These are phyloP conservation scores for Schoenoplectus triqueter DNA, from an alignment of 202 grass and related monocot genomes.

Conservation along the genomic window DNA sequence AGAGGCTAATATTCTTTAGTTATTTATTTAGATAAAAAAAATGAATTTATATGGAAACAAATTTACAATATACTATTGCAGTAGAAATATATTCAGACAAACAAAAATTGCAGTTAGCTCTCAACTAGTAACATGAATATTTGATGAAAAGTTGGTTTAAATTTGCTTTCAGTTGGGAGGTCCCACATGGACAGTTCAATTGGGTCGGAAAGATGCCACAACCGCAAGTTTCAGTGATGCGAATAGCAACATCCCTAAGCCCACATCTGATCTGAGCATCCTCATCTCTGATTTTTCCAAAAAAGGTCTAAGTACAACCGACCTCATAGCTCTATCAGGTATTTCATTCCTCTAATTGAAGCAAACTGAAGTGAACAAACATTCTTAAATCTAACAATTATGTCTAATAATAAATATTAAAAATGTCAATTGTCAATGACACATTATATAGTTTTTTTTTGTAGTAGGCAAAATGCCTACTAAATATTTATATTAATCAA, in stretches of 20 bases:
- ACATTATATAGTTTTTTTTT: too few relatives aligned
- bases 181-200: conserved; percentile 71
- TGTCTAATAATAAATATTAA: neutral
- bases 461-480: too few relatives aligned
- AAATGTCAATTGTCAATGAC: neutral
- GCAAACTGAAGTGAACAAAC: neutral
- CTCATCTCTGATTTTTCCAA: conserved; percentile 58
- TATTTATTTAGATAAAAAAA: neutral
- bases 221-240: conserved; percentile 60
- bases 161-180: conserved; percentile 52
- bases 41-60: neutral
- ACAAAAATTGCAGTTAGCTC: neutral
- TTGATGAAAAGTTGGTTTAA: neutral
- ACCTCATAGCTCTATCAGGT: conserved; percentile 68
- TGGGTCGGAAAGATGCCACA: conserved; percentile 59
- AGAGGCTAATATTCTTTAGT: neutral
- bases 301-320: conserved; percentile 54
- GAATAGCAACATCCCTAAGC: conserved; percentile 59
- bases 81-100: neutral
- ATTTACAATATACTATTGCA: neutral
- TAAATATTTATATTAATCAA: too few relatives aligned
- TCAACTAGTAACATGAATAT: neutral
- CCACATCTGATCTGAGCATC: conserved; percentile 45
- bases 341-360: neutral
- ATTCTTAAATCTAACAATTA: neutral